phyloP scores from a whole-genome alignment of 176 grass and related monocot species.

The Musa troglodytarum region DNA sequence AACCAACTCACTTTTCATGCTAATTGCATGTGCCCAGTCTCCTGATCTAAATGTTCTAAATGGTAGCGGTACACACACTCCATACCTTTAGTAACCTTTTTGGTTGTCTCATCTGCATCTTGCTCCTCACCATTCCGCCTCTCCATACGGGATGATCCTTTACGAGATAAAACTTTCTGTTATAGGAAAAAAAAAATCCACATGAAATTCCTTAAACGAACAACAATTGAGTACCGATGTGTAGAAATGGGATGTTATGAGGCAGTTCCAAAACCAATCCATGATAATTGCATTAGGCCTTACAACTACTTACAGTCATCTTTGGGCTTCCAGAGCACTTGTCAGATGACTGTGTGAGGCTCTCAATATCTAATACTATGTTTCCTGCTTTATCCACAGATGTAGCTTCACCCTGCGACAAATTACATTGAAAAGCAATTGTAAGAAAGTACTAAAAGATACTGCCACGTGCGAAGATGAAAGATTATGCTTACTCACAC shows the following conservation, averaged over 20 bases:
- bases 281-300: background rate
- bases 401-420: background rate
- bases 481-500: too few species aligned
- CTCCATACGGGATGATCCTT: constrained; percentile 9
- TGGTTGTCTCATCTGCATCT: constrained; percentile 15
- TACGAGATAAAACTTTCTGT: constrained; percentile 19
- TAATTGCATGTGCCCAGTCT: background rate
- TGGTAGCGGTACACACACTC: background rate
- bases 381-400: background rate
- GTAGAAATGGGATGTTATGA: background rate
- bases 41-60: background rate
- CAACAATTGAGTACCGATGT: background rate
- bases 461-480: too few species aligned
- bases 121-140: constrained; percentile 7
- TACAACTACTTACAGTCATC: constrained; percentile 9
- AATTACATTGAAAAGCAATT: background rate
- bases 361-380: constrained; percentile 13
- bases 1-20: background rate
- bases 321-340: constrained; percentile 19
- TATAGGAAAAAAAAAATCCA: background rate
- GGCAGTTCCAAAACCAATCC: background rate
- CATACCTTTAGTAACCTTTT: constrained; percentile 12
- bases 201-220: background rate
- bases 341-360: constrained; percentile 11
- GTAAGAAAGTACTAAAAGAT: too few species aligned